Evolutionary conservation across 768 basidiomycete genomes (phyloP).

Genomic region (Termitomyces titanicus): DNA sequence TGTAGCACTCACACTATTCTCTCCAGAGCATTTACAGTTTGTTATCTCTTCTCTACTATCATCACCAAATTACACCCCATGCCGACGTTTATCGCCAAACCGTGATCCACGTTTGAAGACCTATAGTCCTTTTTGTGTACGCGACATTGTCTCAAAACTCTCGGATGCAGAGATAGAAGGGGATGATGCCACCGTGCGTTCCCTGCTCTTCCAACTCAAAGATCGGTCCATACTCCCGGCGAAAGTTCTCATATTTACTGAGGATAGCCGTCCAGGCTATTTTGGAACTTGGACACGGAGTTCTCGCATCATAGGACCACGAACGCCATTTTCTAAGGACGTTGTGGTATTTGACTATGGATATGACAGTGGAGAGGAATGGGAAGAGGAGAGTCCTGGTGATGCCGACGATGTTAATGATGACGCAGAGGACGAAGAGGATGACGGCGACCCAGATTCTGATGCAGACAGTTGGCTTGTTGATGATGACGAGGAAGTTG

Average conservation of each 20-base stretch:
- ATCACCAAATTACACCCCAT: slow-evolving; percentile 17
- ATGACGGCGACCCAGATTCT: slow-evolving; percentile 60
- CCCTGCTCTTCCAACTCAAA: slow-evolving; percentile 56
- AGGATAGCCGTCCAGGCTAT: slow-evolving; percentile 88
- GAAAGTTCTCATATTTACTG: slow-evolving; percentile 81
- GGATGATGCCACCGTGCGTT: slow-evolving; percentile 64
- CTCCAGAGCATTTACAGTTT: slow-evolving; percentile 34
- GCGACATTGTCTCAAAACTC: slow-evolving; percentile 54
- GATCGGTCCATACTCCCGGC: slow-evolving; percentile 62
- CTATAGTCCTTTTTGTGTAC: slow-evolving; percentile 33
- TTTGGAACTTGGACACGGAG: slow-evolving; percentile 91
- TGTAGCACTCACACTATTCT: slow-evolving; percentile 4
- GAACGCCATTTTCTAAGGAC: slow-evolving; percentile 81
- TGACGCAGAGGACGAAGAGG: slow-evolving; percentile 64
- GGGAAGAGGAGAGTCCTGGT: slow-evolving; percentile 86
- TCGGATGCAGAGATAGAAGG: slow-evolving; percentile 77
- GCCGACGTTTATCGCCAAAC: slow-evolving; percentile 13
- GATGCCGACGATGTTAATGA: slow-evolving; percentile 75
- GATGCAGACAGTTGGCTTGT: slow-evolving; percentile 80
- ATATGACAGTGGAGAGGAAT: slow-evolving; percentile 94
- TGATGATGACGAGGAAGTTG: slow-evolving; percentile 63
- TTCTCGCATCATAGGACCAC: slow-evolving; percentile 75
- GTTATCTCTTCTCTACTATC: slow-evolving; percentile 33
- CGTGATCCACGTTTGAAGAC: slow-evolving; percentile 30
- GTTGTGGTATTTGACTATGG: slow-evolving; percentile 77